Percentiles rank a stretch among this genome's conserved stretches.
Conservation (phyloP, 1,139 yeast genomes). For the Lodderomyces orthopsilosis region DNA sequence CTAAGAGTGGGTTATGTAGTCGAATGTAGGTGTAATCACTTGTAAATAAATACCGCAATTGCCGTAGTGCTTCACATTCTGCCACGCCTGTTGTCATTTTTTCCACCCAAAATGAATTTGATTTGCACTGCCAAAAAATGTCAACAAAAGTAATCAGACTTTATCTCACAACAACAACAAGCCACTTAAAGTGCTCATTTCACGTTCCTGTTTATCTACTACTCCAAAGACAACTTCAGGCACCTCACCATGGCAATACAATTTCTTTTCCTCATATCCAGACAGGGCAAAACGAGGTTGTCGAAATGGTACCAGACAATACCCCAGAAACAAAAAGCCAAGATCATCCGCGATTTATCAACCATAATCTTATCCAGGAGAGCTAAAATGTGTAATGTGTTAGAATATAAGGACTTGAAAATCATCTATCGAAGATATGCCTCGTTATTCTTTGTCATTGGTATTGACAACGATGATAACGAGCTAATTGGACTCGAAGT, state of each 20-base stretch:
- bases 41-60: background rate
- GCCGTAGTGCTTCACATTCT: background rate
- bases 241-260: slow-evolving; percentile 58
- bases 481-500: slow-evolving; percentile 83
- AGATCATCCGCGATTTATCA: slow-evolving; percentile 80
- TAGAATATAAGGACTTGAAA: slow-evolving; percentile 87
- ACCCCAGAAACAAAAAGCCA: slow-evolving; percentile 77
- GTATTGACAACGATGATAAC: slow-evolving; percentile 80
- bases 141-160: too few relatives aligned
- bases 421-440: slow-evolving; percentile 92
- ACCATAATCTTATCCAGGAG: slow-evolving; percentile 81
- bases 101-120: too few relatives aligned
- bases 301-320: slow-evolving; percentile 90
- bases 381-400: slow-evolving; percentile 93
- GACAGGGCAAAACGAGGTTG: slow-evolving; percentile 93
- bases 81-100: background rate
- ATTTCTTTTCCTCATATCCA: slow-evolving; percentile 75
- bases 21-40: too few relatives aligned
- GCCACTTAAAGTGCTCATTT: too few relatives aligned
- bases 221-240: background rate
- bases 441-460: slow-evolving; percentile 83
- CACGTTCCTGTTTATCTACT: too few relatives aligned
- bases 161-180: too few relatives aligned
- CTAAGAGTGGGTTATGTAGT: background rate
- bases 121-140: too few relatives aligned